Percentiles rank a stretch among this genome's conserved stretches.
phyloP scores from a whole-genome alignment of 2,329 filamentous ascomycete species.

The Penicillium sp. region DNA sequence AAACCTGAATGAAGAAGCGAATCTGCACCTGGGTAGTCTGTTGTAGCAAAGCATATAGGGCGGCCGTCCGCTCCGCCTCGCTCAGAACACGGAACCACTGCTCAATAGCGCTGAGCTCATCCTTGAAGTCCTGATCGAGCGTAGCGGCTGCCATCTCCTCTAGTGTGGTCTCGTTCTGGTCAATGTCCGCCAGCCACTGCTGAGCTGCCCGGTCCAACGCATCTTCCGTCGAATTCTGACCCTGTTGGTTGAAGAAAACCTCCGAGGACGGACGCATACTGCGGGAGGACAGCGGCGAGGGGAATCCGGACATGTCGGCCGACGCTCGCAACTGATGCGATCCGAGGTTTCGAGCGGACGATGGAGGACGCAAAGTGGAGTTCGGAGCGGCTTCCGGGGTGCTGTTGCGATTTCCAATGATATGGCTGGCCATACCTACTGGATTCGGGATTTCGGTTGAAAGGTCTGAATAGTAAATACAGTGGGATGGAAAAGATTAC shows the following conservation, averaged over 20 bases:
- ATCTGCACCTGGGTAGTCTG: conserved; percentile 99
- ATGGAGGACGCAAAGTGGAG: conserved; percentile 77
- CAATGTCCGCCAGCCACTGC: conserved; percentile 98
- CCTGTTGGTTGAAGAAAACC: conserved; percentile 78
- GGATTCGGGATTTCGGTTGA: conserved; percentile 11
- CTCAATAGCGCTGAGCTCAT: conserved; percentile 97
- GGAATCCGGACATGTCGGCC: conserved; percentile 89
- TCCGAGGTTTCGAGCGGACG: conserved; percentile 74
- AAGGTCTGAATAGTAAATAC: conserved; percentile 34
- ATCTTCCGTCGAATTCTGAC: conserved; percentile 72
- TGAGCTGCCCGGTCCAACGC: conserved; percentile 90
- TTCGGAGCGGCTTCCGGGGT: conserved; percentile 81
- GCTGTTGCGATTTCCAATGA: conserved; percentile 88
- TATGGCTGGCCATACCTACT: conserved; percentile 59
- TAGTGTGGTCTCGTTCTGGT: conserved; percentile 97
- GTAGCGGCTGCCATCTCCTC: conserved; percentile 99
- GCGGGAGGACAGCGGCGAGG: conserved; percentile 68
- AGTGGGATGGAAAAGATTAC: conserved; percentile 36
- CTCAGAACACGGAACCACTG: conserved; percentile 99
- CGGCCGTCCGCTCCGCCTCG: conserved; percentile 93
- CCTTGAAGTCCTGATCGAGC: conserved; percentile 99
- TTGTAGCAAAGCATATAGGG: conserved; percentile 90
- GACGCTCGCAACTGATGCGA: conserved; percentile 89
- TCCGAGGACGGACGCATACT: conserved; percentile 91
- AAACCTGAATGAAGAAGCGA: conserved; percentile 96